A percentile compares a stretch with the other conserved stretches of the same genome.
These are phyloP conservation scores for Rhododendron vialii DNA, from an alignment of 148 eudicot species.

Conservation along the genomic window DNA sequence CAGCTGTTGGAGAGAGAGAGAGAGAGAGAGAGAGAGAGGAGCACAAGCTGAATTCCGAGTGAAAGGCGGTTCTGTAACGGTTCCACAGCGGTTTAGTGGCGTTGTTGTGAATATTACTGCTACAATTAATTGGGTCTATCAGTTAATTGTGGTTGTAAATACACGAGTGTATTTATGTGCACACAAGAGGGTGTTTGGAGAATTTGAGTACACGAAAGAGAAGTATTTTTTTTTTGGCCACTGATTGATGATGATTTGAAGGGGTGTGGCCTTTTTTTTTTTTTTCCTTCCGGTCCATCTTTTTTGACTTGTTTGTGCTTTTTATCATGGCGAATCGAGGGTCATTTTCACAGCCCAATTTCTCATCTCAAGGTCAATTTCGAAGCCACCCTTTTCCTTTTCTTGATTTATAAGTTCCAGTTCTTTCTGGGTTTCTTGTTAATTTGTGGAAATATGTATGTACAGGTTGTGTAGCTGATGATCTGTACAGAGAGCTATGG, in stretches of 20 bases:
- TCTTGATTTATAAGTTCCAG: not conserved
- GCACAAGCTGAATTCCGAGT: not conserved
- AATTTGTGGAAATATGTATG: not conserved
- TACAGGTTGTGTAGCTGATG: conserved; percentile 32
- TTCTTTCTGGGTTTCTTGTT: not conserved
- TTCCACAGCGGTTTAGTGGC: not conserved
- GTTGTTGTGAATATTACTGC: not conserved
- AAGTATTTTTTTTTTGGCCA: not conserved
- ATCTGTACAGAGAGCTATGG: conserved; percentile 80
- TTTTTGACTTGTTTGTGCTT: not conserved
- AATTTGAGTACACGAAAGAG: not conserved
- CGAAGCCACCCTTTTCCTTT: not conserved
- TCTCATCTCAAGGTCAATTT: conserved; percentile 28
- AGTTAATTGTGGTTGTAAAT: not conserved
- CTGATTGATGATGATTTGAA: conserved; percentile 17
- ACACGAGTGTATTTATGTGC: not conserved
- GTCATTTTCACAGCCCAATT: conserved; percentile 41
- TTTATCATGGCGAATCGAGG: conserved; percentile 34
- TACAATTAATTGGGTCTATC: conserved; percentile 3
- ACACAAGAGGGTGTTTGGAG: not conserved
- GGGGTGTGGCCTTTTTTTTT: not conserved
- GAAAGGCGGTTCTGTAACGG: conserved; percentile 12
- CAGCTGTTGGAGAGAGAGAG: conserved; percentile 26
- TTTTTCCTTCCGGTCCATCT: not conserved
- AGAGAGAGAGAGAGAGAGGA: conserved; percentile 9